Base-by-base conservation (phyloP, 2,329 filamentous ascomycete species). In the Aspergillus sp. region DNA sequence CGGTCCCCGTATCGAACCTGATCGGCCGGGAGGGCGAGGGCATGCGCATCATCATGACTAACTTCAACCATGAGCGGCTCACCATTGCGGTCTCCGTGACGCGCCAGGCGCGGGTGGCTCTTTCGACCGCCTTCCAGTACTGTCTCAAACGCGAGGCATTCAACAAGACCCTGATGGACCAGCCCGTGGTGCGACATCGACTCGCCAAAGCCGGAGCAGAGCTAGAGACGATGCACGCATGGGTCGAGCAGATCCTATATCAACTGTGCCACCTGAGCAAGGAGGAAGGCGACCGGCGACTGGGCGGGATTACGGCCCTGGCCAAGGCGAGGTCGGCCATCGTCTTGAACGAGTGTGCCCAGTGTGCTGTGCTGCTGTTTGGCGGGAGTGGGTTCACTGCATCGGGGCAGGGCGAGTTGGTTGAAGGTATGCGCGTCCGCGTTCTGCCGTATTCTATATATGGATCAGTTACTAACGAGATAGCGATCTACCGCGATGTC, bases 11-110 rank as follows among this genome's bases (percentile, higher is more conserved):
- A 0, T 77, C 78, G 57, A 88, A 88, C 59, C 66, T 88, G 5
- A 79, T 89, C 48, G 85, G 85, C 3, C 55, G 73, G 19, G 85
- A 88, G 62, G 84, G 83, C 7, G 70, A 77, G 57, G 85, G 85
- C 4, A 88, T 89, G 83, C 76, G 73, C 48, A 85, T 86, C 59
- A 78, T 85, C 58, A 86, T 86, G 82, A 83, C 79, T 45, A 86
- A 88, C 67, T 88, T 88, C 76, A 88, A 88, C 68, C 84, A 88
- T 63, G 85, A 89, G 64, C 78, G 85, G 0, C 71, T 88, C 7
- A 75, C 74, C 10, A 85, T 88, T 52, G 73, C 80, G 1, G 78
- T 88, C 9, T 76, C 78, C 0, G 76, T 78, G 1, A 84, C 82
- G 1, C 73, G 85, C 2, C 74, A 81, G 57, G 74, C 82, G 0